A percentile compares a stretch with the other conserved stretches of the same genome.
Evolutionary conservation across 371 early-diverging fungal species (phyloP).

Genomic region (Actinomortierella wolfii): DNA sequence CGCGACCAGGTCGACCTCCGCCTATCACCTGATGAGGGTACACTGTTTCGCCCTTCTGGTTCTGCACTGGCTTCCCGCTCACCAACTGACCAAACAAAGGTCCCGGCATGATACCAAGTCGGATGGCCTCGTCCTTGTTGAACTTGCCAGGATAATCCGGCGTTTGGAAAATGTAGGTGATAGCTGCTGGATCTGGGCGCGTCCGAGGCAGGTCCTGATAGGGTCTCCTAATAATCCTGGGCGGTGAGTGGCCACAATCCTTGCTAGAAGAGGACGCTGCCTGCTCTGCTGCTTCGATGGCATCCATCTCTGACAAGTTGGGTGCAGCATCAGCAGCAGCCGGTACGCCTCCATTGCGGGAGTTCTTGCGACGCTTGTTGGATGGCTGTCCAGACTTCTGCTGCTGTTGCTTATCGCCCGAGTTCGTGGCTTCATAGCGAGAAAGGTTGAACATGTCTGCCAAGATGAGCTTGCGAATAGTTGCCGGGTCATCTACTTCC

Average conservation of each 20-base stretch:
- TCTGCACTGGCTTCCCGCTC: constrained; percentile 68
- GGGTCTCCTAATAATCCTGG: not conserved
- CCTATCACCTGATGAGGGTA: constrained; percentile 75
- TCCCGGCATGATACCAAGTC: constrained; percentile 80
- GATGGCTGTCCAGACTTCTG: too few species aligned
- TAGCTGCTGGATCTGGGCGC: constrained; percentile 49
- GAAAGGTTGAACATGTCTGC: constrained; percentile 53
- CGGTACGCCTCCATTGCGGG: not conserved
- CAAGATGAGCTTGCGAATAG: constrained; percentile 20
- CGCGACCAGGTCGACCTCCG: constrained; percentile 60
- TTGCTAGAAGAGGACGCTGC: not conserved
- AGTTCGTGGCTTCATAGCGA: not conserved
- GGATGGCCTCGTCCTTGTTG: constrained; percentile 69
- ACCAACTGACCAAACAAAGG: constrained; percentile 71
- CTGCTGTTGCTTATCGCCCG: too few species aligned
- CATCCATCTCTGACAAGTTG: constrained; percentile 29
- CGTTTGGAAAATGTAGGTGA: constrained; percentile 81
- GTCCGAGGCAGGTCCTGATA: constrained; percentile 52
- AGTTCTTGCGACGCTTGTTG: too few species aligned
- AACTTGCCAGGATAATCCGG: constrained; percentile 85
- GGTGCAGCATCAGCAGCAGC: not conserved
- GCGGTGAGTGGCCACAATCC: not conserved
- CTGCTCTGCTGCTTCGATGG: constrained; percentile 14
- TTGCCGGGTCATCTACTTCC: not conserved
- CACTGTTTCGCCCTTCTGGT: constrained; percentile 73